Evolutionary conservation across 2,329 filamentous ascomycete species (phyloP).

Genomic region (Graphiopsis chlorocephala): DNA sequence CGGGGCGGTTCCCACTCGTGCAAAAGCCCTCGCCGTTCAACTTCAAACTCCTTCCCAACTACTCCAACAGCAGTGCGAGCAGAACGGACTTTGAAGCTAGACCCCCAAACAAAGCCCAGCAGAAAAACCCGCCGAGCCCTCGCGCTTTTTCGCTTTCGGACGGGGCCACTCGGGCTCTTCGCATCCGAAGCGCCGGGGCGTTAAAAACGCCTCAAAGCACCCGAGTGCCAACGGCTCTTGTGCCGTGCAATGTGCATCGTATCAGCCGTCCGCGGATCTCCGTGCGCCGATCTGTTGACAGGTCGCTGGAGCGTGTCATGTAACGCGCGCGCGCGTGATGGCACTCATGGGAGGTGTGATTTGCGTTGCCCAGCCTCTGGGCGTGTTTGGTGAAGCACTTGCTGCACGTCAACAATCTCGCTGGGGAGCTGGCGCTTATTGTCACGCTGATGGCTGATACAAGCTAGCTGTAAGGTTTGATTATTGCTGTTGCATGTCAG

Average conservation of each 20-base stretch:
- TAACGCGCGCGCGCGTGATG: not conserved
- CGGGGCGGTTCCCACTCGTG: not conserved
- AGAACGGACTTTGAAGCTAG: not conserved
- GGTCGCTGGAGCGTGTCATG: not conserved
- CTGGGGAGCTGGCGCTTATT: no score
- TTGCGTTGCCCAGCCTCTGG: not conserved
- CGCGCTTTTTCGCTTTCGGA: constrained; percentile 2
- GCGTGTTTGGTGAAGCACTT: not conserved
- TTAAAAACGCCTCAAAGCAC: not conserved
- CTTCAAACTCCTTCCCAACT: not conserved
- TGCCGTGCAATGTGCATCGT: not conserved
- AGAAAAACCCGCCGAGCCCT: not conserved
- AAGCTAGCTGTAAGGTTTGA: not conserved
- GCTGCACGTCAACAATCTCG: no score
- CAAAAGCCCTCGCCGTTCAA: not conserved
- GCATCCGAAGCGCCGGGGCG: constrained; percentile 1
- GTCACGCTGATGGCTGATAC: no score
- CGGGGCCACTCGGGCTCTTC: not conserved
- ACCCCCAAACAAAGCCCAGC: not conserved
- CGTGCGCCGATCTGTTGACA: constrained; percentile 6
- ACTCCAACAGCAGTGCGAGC: no score
- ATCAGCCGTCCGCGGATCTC: not conserved
- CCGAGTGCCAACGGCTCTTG: not conserved
- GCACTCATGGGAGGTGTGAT: not conserved
- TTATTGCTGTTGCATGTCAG: not conserved